A percentile compares a stretch with the other conserved stretches of the same genome.
phyloP scores from a whole-genome alignment of 768 basidiomycete species.

The Boletales sp. region DNA sequence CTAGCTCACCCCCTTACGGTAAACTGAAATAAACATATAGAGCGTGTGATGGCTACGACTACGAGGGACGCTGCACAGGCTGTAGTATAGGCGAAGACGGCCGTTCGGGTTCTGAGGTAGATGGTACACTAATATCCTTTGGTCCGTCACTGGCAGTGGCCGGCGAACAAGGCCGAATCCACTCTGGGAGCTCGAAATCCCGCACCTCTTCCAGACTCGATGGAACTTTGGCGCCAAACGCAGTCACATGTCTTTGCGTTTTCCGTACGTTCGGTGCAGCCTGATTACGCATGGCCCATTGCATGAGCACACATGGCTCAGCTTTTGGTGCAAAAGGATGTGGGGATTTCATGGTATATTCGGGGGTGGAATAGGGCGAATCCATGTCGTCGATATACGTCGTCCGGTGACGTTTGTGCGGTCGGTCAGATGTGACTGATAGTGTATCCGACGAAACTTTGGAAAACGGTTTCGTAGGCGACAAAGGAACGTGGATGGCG shows the following conservation, averaged over 20 bases:
- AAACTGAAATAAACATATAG: constrained; percentile 29
- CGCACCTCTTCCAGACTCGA: constrained; percentile 41
- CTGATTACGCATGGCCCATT: constrained; percentile 49
- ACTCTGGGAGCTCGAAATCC: constrained; percentile 58
- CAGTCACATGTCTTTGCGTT: constrained; percentile 49
- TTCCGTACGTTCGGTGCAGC: constrained; percentile 43
- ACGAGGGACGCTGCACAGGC: constrained; percentile 2
- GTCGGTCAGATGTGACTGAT: constrained; percentile 26
- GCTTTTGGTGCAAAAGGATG: constrained; percentile 13
- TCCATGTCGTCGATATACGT: constrained; percentile 20
- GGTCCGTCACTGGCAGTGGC: constrained; percentile 2
- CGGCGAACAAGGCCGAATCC: constrained; percentile 37
- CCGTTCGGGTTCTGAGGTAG: constrained; percentile 1
- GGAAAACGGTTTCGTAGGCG: constrained; percentile 26
- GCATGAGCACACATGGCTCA: constrained; percentile 39
- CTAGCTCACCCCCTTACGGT: constrained; percentile 8
- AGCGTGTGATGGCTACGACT: constrained; percentile 18
- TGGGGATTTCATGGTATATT: constrained; percentile 12
- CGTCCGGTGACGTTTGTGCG: constrained; percentile 28
- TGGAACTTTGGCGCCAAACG: constrained; percentile 62
- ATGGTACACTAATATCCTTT: constrained; percentile 3
- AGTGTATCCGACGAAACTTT: constrained; percentile 29
- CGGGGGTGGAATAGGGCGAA: constrained; percentile 23
- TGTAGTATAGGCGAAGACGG: constrained; percentile 12
- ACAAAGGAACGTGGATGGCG: constrained; percentile 8